Evolutionary conservation across 192 early-diverging fungal genomes (phyloP).

Genomic region (Spinellus fusiger): DNA sequence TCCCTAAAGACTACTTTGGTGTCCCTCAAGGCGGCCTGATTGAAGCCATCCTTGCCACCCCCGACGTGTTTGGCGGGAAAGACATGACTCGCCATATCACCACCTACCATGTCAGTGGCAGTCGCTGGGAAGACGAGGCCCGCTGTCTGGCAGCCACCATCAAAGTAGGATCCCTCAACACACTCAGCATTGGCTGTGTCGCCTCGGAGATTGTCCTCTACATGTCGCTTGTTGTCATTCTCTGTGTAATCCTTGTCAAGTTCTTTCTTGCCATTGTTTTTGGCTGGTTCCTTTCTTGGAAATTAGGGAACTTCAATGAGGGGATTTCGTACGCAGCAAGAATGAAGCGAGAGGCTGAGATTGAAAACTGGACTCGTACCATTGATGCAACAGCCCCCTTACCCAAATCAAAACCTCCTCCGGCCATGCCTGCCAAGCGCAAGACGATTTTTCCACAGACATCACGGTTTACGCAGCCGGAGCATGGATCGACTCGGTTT

Average conservation of each 20-base stretch:
- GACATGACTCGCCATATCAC: conserved; percentile 49
- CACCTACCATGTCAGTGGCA: conserved; percentile 39
- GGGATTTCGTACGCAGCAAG: conserved; percentile 57
- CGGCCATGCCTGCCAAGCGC: conserved; percentile 14
- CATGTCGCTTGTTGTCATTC: conserved; percentile 66
- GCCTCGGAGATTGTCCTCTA: conserved; percentile 70
- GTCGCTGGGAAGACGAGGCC: conserved; percentile 40
- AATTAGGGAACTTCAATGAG: conserved; percentile 69
- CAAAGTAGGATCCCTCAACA: conserved; percentile 73
- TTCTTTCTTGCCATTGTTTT: conserved; percentile 76
- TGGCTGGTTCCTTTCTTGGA: conserved; percentile 77
- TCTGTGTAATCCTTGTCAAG: conserved; percentile 56
- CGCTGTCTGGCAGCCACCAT: conserved; percentile 70
- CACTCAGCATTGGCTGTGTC: conserved; percentile 76
- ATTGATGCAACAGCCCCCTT: conserved; percentile 47
- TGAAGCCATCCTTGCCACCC: conserved; percentile 5
- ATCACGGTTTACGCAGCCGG: conserved; percentile 30
- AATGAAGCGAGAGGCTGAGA: conserved; percentile 61
- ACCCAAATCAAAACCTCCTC: not conserved
- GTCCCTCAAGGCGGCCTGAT: conserved; percentile 21
- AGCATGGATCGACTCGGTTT: conserved; percentile 20
- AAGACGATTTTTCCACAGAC: conserved; percentile 27
- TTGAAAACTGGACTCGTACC: conserved; percentile 71
- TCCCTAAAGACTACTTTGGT: conserved; percentile 18
- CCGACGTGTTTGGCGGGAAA: conserved; percentile 30